phyloP scores from a whole-genome alignment of 2,329 filamentous ascomycete genomes.

The Lecanoromycetidae sp. region DNA sequence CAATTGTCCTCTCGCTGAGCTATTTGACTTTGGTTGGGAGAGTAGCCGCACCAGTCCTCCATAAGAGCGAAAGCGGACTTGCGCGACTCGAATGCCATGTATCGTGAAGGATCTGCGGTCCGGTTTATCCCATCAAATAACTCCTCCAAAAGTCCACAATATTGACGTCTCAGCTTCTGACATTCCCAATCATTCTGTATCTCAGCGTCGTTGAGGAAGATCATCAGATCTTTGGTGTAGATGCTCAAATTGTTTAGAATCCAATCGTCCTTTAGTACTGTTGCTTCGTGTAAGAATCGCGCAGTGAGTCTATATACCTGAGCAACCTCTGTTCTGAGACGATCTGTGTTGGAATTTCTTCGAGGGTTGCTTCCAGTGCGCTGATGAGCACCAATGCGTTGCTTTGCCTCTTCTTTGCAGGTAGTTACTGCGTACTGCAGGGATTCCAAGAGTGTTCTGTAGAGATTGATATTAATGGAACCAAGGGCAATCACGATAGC shows the following conservation, averaged over 20 bases:
- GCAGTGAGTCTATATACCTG: constrained; percentile 92
- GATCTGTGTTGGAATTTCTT: constrained; percentile 70
- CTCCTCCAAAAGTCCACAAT: constrained; percentile 86
- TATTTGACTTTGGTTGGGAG: constrained; percentile 75
- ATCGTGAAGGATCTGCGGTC: constrained; percentile 71
- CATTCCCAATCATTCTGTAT: constrained; percentile 93
- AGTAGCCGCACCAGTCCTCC: constrained; percentile 99
- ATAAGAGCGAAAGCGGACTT: constrained; percentile 93
- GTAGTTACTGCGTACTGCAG: constrained; percentile 73
- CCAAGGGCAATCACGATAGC: constrained; percentile 86
- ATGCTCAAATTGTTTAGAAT: constrained; percentile 76
- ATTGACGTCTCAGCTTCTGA: constrained; percentile 80
- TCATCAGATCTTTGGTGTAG: constrained; percentile 82
- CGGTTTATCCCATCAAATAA: constrained; percentile 84
- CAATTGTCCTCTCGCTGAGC: constrained; percentile 74
- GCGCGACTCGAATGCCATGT: constrained; percentile 94
- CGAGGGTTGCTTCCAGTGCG: constrained; percentile 72
- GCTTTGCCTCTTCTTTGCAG: constrained; percentile 80
- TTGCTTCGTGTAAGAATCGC: constrained; percentile 67
- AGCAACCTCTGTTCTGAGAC: constrained; percentile 84
- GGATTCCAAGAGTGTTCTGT: constrained; percentile 78
- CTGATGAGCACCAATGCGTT: constrained; percentile 63
- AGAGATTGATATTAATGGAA: constrained; percentile 89
- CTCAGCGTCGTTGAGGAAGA: constrained; percentile 89
- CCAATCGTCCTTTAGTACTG: constrained; percentile 78